Evolutionary conservation across 208 protist genomes (phyloP), one percentile per base, ranked within the genome.

Genomic region (Kentomonas sorsogonicus): DNA sequence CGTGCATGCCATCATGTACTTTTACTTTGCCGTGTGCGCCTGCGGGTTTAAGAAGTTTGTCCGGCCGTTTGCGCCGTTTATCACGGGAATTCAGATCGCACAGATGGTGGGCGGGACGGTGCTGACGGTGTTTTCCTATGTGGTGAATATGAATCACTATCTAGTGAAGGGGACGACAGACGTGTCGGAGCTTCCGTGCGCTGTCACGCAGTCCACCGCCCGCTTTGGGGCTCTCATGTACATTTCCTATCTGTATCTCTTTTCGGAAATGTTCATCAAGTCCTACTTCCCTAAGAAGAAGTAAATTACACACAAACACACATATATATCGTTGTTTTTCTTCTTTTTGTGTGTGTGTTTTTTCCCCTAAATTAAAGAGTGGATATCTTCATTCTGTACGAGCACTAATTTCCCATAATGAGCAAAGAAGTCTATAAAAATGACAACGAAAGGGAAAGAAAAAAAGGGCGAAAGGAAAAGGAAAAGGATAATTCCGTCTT

Each of bases 1-100:
- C 18, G 93, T 98, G 18, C 96, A 98, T 75, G 66, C 89, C 3
- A 76, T 97, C 73, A 98, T 98, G 94, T 98, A 98, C 72, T 69
- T 74, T 5, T 98, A 98, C 72, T 98, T 97, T 64, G 82, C 79
- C 44, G 22, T 95, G 16, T 81, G 76, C 60, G 77, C 75, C 1
- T 72, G 71, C 34, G 81, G 86, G 29, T 34, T 76, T 39, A 74
- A 78, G 71, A 72, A 76, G 54, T n/a, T 83, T 1, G 63, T 88
- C 34, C 79, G 78, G 54, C 72, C 72, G 9, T 69, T 95, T 44
- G 85, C 91, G 0, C 79, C 81, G 29, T 68, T 94, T 46, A 95
- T 96, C 53, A 96, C 91, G 34, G 41, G 53, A 1, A 48, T 89
- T 33, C 91, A 96, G 72, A 83, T 96, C n/a, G 44, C 88, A 5